Percentiles rank a stretch among this genome's conserved stretches.
phyloP scores from a whole-genome alignment of 2,329 filamentous ascomycete species.

The Alternaria dauci region DNA sequence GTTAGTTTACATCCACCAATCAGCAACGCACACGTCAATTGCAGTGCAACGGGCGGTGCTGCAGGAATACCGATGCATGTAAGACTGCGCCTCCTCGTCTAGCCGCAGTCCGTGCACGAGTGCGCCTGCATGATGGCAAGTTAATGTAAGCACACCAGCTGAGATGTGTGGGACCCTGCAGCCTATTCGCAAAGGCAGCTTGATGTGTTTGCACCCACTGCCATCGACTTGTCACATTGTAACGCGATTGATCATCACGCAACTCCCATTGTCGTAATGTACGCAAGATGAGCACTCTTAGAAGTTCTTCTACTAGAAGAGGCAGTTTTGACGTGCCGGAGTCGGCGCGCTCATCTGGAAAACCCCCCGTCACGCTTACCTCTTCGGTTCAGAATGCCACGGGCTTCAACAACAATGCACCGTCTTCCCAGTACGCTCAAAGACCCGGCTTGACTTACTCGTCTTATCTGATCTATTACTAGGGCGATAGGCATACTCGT shows the following conservation, averaged over 20 bases:
- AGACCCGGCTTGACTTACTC: background rate
- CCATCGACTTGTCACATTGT: background rate
- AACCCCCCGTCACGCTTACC: background rate
- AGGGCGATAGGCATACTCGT: conserved; percentile 44
- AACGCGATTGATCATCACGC: background rate
- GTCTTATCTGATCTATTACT: background rate
- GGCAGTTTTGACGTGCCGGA: background rate
- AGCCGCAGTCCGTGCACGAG: background rate
- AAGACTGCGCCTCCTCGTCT: background rate
- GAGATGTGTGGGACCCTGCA: background rate
- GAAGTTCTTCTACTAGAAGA: background rate
- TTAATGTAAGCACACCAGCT: background rate
- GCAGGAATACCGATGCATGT: conserved; percentile 21
- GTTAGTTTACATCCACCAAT: background rate
- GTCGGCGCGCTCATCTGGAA: background rate
- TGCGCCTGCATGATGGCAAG: conserved; percentile 21
- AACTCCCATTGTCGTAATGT: background rate
- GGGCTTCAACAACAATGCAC: background rate
- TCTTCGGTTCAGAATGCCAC: background rate
- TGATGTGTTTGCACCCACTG: background rate
- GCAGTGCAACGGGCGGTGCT: conserved; percentile 21
- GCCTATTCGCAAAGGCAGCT: background rate
- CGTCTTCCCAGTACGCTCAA: background rate
- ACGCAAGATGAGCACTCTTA: background rate
- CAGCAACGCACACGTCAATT: conserved; percentile 47